Conservation (phyloP, 148 eudicot genomes). For the Diospyros lotus region DNA sequence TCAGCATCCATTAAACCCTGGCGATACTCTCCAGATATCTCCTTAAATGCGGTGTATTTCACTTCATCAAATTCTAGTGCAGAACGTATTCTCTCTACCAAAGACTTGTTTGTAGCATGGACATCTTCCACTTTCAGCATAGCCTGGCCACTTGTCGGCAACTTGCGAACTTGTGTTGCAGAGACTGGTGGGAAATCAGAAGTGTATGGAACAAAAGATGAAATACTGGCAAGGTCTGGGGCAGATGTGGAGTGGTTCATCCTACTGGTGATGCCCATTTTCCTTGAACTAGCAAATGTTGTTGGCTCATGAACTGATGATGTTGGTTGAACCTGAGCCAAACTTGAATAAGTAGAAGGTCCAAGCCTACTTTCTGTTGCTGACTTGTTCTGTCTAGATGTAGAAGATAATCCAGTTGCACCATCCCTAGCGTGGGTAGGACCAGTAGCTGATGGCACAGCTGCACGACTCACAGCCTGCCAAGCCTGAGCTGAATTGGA, state of each 20-base stretch:
- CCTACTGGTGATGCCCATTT: conserved; percentile 28
- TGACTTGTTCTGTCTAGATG: conserved; percentile 37
- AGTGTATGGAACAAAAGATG: conserved; percentile 38
- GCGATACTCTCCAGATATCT: conserved; percentile 76
- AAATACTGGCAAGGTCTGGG: conserved; percentile 45
- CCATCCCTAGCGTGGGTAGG: conserved; percentile 22
- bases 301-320: conserved; percentile 21
- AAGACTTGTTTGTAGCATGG: conserved; percentile 82
- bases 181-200: conserved; percentile 88
- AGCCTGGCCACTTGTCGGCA: conserved; percentile 26
- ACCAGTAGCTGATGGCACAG: conserved; percentile 16
- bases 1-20: conserved; percentile 64
- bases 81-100: conserved; percentile 77
- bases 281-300: conserved; percentile 31
- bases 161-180: conserved; percentile 42
- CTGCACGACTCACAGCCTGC: conserved; percentile 33
- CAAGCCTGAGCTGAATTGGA: conserved; percentile 49
- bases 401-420: conserved; percentile 30
- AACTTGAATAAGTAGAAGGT: conserved; percentile 44
- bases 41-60: conserved; percentile 66
- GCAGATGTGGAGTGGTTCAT: conserved; percentile 70
- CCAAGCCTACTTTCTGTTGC: conserved; percentile 25
- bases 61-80: conserved; percentile 69
- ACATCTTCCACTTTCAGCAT: conserved; percentile 48
- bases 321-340: conserved; percentile 36